Base-by-base conservation (phyloP, 2,329 filamentous ascomycete species). In the Claviceps fusiformis region DNA sequence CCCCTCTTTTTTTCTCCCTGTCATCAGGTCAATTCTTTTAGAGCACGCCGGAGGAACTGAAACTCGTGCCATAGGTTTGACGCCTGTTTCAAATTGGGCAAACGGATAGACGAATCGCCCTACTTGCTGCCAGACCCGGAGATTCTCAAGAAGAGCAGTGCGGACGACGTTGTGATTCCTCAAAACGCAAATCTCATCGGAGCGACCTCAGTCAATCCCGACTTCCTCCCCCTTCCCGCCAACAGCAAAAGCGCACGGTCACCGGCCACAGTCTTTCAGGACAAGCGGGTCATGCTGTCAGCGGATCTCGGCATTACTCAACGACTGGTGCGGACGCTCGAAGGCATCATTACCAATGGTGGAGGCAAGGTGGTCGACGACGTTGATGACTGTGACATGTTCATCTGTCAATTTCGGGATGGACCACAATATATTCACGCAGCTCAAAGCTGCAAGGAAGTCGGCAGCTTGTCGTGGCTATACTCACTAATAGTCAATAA, bases 391-490 rank as follows among this genome's bases (percentile, higher is more conserved):
- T 89, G 89, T 53, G 82, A 95, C 66, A 89, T 89, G 67, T 89
- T 89, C 63, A 80, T 98, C 51, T 95, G 92, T 66, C 86, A 89
- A 54, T 96, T 86, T 66, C 86, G 93, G 44, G 86, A 92, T 33
- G 91, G 91, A 0, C 68, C 78, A 9, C 80, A 93, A 54, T 98
- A 95, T 65, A 67, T 87, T 31, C 74, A 77, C 46, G 92, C 93
- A 5, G 86, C 89, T 0, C 84, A 86, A 62, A 75, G 78, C 13
- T 82, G 83, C 55, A 95, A 92, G 63, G 84, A 91, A 46, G 88
- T 98, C 13, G 93, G 91, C 17, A 98, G 95, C 65, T 74, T 98
- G 27, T 84, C 90, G 0, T 98, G 93, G 93, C 76, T 98, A 13
- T 97, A 93, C 68, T 85, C 92, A 68, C 75, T 98, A 54, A 95